These are phyloP conservation scores for Petrea volubilis DNA, from an alignment of 257 asterid species.

Conservation along the genomic window DNA sequence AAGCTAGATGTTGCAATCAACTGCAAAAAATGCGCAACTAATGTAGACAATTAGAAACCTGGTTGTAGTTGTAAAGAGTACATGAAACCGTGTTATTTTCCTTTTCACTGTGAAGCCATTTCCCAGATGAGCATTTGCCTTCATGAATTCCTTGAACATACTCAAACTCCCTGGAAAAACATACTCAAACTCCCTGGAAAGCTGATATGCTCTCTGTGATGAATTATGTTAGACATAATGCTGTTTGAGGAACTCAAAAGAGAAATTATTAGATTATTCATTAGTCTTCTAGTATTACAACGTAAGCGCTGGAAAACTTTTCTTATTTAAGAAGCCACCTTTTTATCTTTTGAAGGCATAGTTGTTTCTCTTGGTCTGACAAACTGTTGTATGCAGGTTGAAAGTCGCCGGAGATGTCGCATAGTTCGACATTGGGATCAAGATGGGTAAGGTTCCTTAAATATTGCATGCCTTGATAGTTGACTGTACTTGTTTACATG, in stretches of 20 bases:
- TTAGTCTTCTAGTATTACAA: conserved; percentile 5
- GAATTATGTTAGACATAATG: not conserved
- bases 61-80: not conserved
- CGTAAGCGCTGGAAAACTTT: not conserved
- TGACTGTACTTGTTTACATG: not conserved
- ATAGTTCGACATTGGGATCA: conserved; percentile 84
- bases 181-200: not conserved
- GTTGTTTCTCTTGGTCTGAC: conserved; percentile 22
- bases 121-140: not conserved
- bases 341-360: conserved; percentile 21
- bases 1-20: conserved; percentile 3
- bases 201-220: not conserved
- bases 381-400: conserved; percentile 58
- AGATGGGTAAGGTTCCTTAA: conserved; percentile 71
- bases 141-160: not conserved
- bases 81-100: not conserved
- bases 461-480: conserved; percentile 6
- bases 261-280: not conserved
- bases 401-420: conserved; percentile 91
- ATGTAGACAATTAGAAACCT: not conserved
- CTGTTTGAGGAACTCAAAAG: not conserved
- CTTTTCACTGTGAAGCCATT: not conserved
- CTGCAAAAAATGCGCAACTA: not conserved
- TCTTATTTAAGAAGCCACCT: not conserved
- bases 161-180: not conserved